A percentile compares a stretch with the other conserved stretches of the same genome.
Evolutionary conservation across 2,329 filamentous ascomycete genomes (phyloP).

Genomic region (Trichothecium roseum): DNA sequence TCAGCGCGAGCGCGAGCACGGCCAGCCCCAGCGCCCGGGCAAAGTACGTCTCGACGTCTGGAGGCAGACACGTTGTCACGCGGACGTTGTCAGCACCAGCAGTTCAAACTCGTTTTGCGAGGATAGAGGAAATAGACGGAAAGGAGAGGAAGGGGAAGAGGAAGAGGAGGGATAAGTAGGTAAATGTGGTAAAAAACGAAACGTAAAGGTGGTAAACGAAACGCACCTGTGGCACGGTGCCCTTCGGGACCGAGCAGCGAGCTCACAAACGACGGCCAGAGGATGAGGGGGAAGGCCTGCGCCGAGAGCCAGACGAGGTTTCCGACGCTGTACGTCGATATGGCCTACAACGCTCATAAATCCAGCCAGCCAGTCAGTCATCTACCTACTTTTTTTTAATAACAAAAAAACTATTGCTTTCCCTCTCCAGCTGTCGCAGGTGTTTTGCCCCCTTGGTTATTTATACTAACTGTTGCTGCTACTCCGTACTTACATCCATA

Average conservation of each 20-base stretch:
- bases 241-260: constrained; percentile 28
- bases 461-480: neutral
- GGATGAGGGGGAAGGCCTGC: constrained; percentile 35
- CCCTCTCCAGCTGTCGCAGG: too few species aligned
- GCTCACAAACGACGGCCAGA: constrained; percentile 36
- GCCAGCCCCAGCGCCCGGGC: constrained; percentile 59
- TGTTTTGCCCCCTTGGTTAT: neutral
- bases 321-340: constrained; percentile 39
- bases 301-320: constrained; percentile 40
- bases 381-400: too few species aligned
- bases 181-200: too few species aligned
- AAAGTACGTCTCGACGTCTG: constrained; percentile 59
- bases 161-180: neutral
- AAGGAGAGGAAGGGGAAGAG: neutral
- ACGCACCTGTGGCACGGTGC: constrained; percentile 19
- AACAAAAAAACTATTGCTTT: too few species aligned
- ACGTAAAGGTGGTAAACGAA: too few species aligned
- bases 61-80: too few species aligned
- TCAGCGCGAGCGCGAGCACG: constrained; percentile 51
- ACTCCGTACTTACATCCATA: constrained; percentile 2
- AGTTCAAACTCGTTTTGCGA: neutral
- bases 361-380: too few species aligned
- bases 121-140: neutral
- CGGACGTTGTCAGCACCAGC: neutral
- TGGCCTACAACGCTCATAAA: constrained; percentile 24